Conservation (phyloP, 2,329 filamentous ascomycete genomes). For the Rosellinia necatrix region DNA sequence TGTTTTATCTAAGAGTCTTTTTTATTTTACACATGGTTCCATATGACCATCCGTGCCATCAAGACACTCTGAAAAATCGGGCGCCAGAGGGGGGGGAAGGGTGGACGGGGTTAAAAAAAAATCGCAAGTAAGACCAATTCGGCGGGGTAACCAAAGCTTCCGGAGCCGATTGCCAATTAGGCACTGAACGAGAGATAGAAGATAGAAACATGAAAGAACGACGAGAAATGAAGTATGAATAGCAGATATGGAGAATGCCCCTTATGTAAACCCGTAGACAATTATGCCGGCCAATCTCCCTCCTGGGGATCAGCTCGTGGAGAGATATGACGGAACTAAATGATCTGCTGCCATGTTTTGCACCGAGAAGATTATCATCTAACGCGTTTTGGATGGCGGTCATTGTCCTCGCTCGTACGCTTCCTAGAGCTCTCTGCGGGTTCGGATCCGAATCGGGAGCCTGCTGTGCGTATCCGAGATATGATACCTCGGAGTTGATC, state of each 20-base stretch:
- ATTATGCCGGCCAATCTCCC: not conserved
- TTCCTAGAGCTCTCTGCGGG: conserved; percentile 26
- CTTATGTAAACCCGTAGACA: conserved; percentile 5
- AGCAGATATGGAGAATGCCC: conserved; percentile 21
- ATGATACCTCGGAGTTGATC: conserved; percentile 40
- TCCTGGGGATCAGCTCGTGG: conserved; percentile 2
- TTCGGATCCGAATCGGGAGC: conserved; percentile 13
- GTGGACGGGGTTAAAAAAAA: too few relatives aligned
- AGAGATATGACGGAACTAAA: not conserved
- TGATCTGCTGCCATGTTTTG: too few relatives aligned
- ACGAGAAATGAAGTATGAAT: conserved; percentile 26
- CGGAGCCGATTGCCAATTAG: conserved; percentile 9
- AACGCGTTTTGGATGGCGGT: conserved; percentile 33
- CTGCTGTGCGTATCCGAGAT: conserved; percentile 33
- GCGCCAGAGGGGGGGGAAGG: not conserved
- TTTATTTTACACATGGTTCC: conserved; percentile 19
- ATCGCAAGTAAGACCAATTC: not conserved
- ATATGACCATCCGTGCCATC: conserved; percentile 4
- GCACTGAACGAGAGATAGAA: not conserved
- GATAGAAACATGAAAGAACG: conserved; percentile 15
- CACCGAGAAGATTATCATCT: conserved; percentile 24
- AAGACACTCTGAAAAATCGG: conserved; percentile 3
- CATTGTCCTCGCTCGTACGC: conserved; percentile 31
- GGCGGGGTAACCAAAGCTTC: conserved; percentile 4
- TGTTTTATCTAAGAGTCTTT: conserved; percentile 30